A percentile compares a stretch with the other conserved stretches of the same genome.
Conservation (phyloP, 2,329 filamentous ascomycete species). For the Ophiostoma ulmi region DNA sequence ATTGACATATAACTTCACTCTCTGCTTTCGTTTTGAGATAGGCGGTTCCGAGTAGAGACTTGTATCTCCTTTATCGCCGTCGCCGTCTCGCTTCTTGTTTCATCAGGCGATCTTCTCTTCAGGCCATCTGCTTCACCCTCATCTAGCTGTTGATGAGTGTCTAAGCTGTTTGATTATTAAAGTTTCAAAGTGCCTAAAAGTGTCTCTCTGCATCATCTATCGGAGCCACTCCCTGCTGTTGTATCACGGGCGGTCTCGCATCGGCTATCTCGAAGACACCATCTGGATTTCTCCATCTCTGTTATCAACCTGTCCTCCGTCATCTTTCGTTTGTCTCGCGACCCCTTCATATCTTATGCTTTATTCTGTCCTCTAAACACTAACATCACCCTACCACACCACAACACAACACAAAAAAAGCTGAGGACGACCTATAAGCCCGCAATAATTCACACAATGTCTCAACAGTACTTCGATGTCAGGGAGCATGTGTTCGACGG, state of each 20-base stretch:
- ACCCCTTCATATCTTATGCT: not conserved
- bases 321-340: not conserved
- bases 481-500: constrained; percentile 68
- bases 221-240: not conserved
- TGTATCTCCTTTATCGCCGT: not conserved
- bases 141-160: not conserved
- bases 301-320: not conserved
- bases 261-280: constrained; percentile 8
- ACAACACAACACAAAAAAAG: not conserved
- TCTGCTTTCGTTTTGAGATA: not conserved
- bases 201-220: not conserved
- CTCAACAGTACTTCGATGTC: constrained; percentile 51
- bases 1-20: not conserved
- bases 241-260: constrained; percentile 10
- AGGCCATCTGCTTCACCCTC: not conserved
- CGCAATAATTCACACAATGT: constrained; percentile 22
- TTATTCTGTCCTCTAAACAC: not conserved
- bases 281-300: not conserved
- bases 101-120: not conserved
- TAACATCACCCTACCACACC: not conserved
- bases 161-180: not conserved
- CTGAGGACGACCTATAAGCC: too few relatives aligned
- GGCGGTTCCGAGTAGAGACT: not conserved
- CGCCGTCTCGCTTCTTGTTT: constrained; percentile 7
- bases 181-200: not conserved